Percentiles rank a stretch among this genome's conserved stretches.
These are phyloP conservation scores for Clonostachys rosea DNA, from an alignment of 2,329 filamentous ascomycete genomes.

Conservation along the genomic window DNA sequence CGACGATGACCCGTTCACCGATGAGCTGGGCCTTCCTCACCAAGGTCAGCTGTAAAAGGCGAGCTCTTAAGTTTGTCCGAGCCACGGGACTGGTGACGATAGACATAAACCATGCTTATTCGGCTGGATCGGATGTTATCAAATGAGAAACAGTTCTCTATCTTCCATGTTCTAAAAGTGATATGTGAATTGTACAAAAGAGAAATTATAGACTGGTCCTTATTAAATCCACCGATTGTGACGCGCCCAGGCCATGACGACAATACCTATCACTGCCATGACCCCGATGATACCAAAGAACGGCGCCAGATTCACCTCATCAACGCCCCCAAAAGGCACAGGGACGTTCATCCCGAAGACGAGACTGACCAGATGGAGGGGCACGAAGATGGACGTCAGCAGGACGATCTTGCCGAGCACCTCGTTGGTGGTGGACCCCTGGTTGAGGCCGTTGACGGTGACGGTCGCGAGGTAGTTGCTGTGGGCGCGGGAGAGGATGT, in stretches of 20 bases:
- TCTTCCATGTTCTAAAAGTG: too few relatives aligned
- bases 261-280: conserved; percentile 47
- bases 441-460: conserved; percentile 83
- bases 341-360: conserved; percentile 84
- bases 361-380: conserved; percentile 86
- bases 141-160: too few relatives aligned
- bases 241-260: conserved; percentile 41
- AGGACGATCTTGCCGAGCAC: conserved; percentile 94
- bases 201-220: neutral
- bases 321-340: conserved; percentile 56
- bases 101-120: too few relatives aligned
- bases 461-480: conserved; percentile 95
- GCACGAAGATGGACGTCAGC: conserved; percentile 90
- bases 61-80: too few relatives aligned
- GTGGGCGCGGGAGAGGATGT: conserved; percentile 91
- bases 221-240: conserved; percentile 39
- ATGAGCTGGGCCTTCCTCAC: neutral
- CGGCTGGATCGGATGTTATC: too few relatives aligned
- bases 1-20: conserved; percentile 2
- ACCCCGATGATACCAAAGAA: conserved; percentile 46
- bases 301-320: conserved; percentile 44
- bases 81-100: too few relatives aligned
- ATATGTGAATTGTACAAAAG: neutral
- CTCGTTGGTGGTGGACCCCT: conserved; percentile 84
- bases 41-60: neutral